Conservation (phyloP, 2,329 filamentous ascomycete genomes). For the Geosmithia putterillii region DNA sequence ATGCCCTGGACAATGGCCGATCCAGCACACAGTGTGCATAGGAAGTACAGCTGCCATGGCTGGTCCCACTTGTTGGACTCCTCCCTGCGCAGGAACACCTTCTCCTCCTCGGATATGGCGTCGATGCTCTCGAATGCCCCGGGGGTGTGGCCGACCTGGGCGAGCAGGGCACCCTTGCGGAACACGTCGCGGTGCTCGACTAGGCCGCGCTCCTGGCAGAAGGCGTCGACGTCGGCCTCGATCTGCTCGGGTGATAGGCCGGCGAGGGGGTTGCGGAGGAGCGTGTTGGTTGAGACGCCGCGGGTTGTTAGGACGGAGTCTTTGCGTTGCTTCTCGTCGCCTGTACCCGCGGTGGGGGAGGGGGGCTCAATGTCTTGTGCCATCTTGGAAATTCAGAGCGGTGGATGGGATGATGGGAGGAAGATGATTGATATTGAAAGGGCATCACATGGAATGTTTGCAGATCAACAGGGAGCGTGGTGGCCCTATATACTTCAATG, state of each 20-base stretch:
- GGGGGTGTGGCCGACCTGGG: conserved; percentile 26
- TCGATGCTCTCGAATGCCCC: conserved; percentile 15
- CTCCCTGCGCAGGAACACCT: conserved; percentile 13
- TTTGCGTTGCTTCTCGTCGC: conserved; percentile 8
- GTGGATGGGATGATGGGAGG: neutral
- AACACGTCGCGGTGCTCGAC: conserved; percentile 28
- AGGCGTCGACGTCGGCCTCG: conserved; percentile 20
- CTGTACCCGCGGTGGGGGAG: conserved; percentile 7
- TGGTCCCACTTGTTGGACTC: conserved; percentile 17
- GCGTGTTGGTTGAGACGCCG: conserved; percentile 11
- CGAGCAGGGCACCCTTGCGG: conserved; percentile 37
- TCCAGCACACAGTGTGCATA: conserved; percentile 19
- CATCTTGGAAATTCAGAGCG: too few relatives aligned
- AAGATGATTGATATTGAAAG: too few relatives aligned
- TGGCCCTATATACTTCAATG: too few relatives aligned
- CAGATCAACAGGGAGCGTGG: too few relatives aligned
- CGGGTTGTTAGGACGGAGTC: conserved; percentile 3
- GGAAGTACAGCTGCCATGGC: conserved; percentile 19
- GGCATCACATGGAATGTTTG: too few relatives aligned
- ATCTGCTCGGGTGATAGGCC: conserved; percentile 15
- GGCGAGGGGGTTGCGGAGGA: conserved; percentile 16
- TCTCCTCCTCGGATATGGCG: conserved; percentile 14
- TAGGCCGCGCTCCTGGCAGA: conserved; percentile 20
- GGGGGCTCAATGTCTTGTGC: conserved; percentile 6
- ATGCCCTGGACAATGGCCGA: conserved; percentile 53